phyloP scores from a whole-genome alignment of 2,329 filamentous ascomycete species.

The Ophiostoma fasciatum region DNA sequence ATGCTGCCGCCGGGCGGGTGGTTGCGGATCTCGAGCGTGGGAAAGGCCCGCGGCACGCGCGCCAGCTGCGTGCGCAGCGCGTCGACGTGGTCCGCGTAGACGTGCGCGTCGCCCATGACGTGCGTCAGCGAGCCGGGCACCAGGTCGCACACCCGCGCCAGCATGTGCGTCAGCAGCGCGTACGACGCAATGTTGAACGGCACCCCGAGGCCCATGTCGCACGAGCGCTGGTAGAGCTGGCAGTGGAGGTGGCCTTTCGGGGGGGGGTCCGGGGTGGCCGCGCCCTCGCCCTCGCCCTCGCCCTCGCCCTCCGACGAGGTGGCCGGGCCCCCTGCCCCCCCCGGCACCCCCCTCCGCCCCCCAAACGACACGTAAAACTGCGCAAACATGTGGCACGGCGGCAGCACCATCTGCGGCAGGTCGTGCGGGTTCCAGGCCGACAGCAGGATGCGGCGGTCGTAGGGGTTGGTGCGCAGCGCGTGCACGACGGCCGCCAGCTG shows the following conservation, averaged over 20 bases:
- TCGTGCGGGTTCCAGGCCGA: constrained; percentile 90
- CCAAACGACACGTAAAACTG: constrained; percentile 87
- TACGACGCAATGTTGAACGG: constrained; percentile 98
- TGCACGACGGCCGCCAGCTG: constrained; percentile 82
- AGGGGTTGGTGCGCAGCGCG: constrained; percentile 71
- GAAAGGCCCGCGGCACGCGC: constrained; percentile 69
- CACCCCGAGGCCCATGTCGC: constrained; percentile 93
- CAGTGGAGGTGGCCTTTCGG: constrained; percentile 63
- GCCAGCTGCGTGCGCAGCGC: constrained; percentile 68
- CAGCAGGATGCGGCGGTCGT: constrained; percentile 80
- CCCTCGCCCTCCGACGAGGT: constrained; percentile 10
- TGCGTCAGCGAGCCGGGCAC: constrained; percentile 80
- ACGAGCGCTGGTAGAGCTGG: constrained; percentile 82
- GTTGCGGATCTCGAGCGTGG: constrained; percentile 54
- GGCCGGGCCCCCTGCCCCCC: constrained; percentile 6
- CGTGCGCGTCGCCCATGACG: constrained; percentile 96
- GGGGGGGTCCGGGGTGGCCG: not conserved
- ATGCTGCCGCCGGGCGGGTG: constrained; percentile 54
- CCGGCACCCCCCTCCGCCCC: constrained; percentile 17
- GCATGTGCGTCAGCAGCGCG: constrained; percentile 85
- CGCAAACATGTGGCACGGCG: constrained; percentile 95
- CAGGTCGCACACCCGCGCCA: constrained; percentile 74
- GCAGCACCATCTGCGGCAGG: constrained; percentile 74
- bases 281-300: constrained; percentile 1
- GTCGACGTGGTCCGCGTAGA: constrained; percentile 86